Evolutionary conservation across 1,284 basidiomycete genomes (phyloP), one percentile per base, ranked within the genome.

Genomic region (Malassezia obtusa): DNA sequence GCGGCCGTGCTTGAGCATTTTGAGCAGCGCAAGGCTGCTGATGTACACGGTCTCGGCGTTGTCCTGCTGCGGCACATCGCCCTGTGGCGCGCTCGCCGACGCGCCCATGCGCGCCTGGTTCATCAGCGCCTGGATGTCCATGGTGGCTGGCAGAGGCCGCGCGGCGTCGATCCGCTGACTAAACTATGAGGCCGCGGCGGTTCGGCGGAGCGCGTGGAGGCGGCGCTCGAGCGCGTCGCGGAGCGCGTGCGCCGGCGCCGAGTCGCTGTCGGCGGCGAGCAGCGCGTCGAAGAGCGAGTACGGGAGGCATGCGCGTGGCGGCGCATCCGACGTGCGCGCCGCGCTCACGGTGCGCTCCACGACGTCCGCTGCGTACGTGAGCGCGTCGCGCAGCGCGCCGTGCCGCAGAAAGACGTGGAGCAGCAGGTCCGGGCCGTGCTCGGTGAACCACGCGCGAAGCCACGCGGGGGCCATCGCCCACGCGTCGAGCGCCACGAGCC

Each of bases 1-100:
- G 50, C 94, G 84, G 17, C 94, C 94, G 74, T 99, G 94, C 77
- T 99, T 99, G 63, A 99, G 80, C 94, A 99, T 99, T 89, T 95
- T 63, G 59, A 73, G 64, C 44, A 73, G 60, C 10, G 71, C 69
- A 24, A 73, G 50, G 19, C 63, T 66, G 36, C 66, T 69, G 44
- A 73, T 72, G 63, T 72, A 72, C 49, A 73, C 69, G 58, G 64
- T 73, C 51, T 73, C 71, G 0, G 71, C 66, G 25, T 73, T 73
- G 56, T 73, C 71, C 50, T 72, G 65, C 56, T 84, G 75, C 7
- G 68, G 71, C 22, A 58, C 50, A 55, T 73, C 70, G 22, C 66
- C 63, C 9, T 57, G 51, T 0, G 59, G 49, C 15, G 51, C 57
- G 22, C 60, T 59, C 31, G 57, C 54, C 4, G 58, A 56, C 33